A percentile compares a stretch with the other conserved stretches of the same genome.
These are phyloP conservation scores for Geotrichum klebahnii DNA, from an alignment of 1,139 yeast genomes.

Conservation along the genomic window DNA sequence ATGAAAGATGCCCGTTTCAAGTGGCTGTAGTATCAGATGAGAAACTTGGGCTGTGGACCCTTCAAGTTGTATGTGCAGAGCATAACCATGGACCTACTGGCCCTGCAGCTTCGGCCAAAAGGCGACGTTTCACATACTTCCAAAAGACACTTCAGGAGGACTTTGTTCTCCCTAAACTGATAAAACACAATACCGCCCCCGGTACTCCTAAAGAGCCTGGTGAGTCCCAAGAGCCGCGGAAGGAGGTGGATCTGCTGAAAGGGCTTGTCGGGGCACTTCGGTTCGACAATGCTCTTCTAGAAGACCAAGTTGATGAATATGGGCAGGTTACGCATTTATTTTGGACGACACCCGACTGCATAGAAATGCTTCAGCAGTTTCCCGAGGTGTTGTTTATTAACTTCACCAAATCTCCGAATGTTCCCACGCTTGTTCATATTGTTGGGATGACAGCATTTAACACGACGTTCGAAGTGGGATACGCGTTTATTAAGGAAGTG, in stretches of 20 bases:
- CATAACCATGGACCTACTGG: constrained; percentile 22
- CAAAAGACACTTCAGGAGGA: constrained; percentile 20
- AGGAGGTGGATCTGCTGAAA: constrained; percentile 12
- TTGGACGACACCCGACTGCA: constrained; percentile 21
- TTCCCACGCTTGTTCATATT: constrained; percentile 20
- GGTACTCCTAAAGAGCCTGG: no score
- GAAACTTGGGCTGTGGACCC: no score
- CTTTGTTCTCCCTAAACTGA: constrained; percentile 10
- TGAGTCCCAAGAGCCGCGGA: no score
- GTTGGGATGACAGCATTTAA: constrained; percentile 21
- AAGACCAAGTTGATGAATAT: constrained; percentile 19
- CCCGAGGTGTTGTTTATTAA: constrained; percentile 22
- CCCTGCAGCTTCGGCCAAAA: constrained; percentile 16
- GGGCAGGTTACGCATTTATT: constrained; percentile 20
- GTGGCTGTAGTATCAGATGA: constrained; percentile 1
- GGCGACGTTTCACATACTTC: constrained; percentile 18
- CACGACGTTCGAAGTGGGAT: constrained; percentile 23
- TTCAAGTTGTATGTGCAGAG: constrained; percentile 10
- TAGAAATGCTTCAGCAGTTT: constrained; percentile 22
- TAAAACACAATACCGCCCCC: no score
- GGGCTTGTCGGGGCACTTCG: constrained; percentile 22
- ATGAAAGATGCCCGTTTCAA: constrained; percentile 16
- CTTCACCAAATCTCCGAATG: constrained; percentile 7
- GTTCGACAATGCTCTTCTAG: constrained; percentile 21
- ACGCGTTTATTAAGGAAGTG: constrained; percentile 16